Percentiles rank a stretch among this genome's conserved stretches.
These are phyloP conservation scores for Penicillium vulpinum DNA, from an alignment of 2,329 filamentous ascomycete genomes.

Conservation along the genomic window DNA sequence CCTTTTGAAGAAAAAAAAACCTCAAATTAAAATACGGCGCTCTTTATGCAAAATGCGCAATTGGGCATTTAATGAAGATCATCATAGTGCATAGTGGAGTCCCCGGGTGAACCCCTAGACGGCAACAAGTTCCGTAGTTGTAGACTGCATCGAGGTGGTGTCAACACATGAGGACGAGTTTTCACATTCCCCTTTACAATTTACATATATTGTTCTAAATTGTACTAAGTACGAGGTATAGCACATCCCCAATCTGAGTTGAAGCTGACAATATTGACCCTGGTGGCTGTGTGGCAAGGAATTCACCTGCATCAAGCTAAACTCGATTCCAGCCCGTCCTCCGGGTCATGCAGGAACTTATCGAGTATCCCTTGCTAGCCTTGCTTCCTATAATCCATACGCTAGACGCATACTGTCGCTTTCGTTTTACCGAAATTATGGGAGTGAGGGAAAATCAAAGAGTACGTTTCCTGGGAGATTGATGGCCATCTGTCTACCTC, in stretches of 20 bases:
- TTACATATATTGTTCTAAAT: background rate
- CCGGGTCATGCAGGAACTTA: conserved; percentile 5
- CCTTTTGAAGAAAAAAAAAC: background rate
- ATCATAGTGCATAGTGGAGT: background rate
- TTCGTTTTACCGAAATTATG: background rate
- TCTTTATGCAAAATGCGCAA: background rate
- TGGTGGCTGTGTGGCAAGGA: background rate
- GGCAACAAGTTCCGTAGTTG: no score
- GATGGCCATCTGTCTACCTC: background rate
- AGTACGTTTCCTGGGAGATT: background rate
- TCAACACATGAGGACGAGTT: background rate
- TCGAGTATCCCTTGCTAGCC: conserved; percentile 4
- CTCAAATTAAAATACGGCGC: no score
- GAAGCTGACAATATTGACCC: background rate
- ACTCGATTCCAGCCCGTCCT: conserved; percentile 9
- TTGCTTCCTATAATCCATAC: background rate
- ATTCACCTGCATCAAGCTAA: conserved; percentile 11
- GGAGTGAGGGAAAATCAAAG: no score
- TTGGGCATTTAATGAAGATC: background rate
- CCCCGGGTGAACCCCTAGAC: background rate
- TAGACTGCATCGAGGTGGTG: background rate
- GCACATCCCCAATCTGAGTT: background rate
- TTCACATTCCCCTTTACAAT: background rate
- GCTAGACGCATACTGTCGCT: background rate
- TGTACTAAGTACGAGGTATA: no score